phyloP scores from a whole-genome alignment of 768 basidiomycete genomes.

The Sporobolomyces phaffii region DNA sequence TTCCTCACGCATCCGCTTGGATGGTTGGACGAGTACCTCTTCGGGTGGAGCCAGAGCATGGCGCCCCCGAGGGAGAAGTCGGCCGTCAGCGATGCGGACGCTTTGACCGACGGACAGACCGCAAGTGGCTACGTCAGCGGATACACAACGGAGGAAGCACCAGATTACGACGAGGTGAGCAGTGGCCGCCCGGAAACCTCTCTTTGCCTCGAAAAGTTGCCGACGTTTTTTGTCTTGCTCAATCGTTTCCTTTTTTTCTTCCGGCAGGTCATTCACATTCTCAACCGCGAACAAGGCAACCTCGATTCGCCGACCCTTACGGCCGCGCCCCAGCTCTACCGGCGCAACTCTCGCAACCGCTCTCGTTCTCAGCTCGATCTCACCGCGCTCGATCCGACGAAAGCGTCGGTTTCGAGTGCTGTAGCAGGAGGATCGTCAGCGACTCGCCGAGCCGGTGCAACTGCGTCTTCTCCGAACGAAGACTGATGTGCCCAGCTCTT shows the following conservation, averaged over 20 bases:
- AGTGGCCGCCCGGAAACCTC: neutral
- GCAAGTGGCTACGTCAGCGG: slow-evolving; percentile 31
- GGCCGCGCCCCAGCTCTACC: neutral
- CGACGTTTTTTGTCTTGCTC: neutral
- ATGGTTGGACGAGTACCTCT: slow-evolving; percentile 88
- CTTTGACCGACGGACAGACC: slow-evolving; percentile 21
- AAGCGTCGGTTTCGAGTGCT: neutral
- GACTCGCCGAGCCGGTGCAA: slow-evolving; percentile 2
- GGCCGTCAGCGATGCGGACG: slow-evolving; percentile 53
- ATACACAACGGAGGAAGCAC: slow-evolving; percentile 37
- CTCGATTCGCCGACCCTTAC: slow-evolving; percentile 5
- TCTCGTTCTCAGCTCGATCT: slow-evolving; percentile 29
- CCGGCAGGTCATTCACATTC: slow-evolving; percentile 35
- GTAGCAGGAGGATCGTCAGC: neutral
- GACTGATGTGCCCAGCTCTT: neutral
- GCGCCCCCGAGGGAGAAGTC: slow-evolving; percentile 68
- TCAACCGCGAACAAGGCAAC: slow-evolving; percentile 30
- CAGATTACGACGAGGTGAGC: slow-evolving; percentile 36
- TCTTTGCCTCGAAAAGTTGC: neutral
- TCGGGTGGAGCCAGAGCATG: slow-evolving; percentile 71
- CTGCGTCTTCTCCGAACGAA: neutral
- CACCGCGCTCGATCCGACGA: slow-evolving; percentile 13
- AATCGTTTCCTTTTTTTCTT: neutral
- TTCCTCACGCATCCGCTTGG: slow-evolving; percentile 86
- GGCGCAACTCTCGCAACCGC: slow-evolving; percentile 16